phyloP scores from a whole-genome alignment of 2,329 filamentous ascomycete species.

The Dendryphion nanum region DNA sequence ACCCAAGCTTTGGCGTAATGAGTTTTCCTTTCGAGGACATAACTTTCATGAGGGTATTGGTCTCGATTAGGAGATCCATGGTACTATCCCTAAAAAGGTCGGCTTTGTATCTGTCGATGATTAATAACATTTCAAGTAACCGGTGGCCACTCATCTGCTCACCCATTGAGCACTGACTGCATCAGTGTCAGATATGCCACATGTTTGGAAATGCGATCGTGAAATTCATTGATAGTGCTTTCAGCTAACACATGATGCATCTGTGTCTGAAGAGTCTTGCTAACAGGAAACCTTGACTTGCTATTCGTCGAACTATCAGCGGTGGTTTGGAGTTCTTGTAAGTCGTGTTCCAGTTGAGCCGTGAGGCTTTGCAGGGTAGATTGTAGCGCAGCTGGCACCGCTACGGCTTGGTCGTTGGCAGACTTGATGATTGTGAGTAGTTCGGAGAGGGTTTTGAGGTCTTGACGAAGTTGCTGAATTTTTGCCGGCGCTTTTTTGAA shows the following conservation, averaged over 20 bases:
- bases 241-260: not conserved
- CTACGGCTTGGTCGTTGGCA: not conserved
- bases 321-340: not conserved
- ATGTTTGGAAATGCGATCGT: not conserved
- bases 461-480: slow-evolving; percentile 1
- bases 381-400: not conserved
- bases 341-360: not conserved
- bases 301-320: not conserved
- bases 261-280: not conserved
- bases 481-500: not conserved
- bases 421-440: not conserved
- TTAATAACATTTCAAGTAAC: not conserved
- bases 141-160: not conserved
- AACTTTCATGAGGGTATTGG: not conserved
- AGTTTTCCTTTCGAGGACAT: not conserved
- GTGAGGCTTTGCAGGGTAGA: not conserved
- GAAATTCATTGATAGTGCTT: not conserved
- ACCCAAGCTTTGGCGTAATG: too few species aligned
- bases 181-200: not conserved
- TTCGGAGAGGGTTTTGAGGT: not conserved
- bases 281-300: not conserved
- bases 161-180: not conserved
- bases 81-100: not conserved
- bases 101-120: not conserved
- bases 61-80: not conserved